Base-by-base conservation (phyloP, 345 rosid species). In the Raphanus sativus region DNA sequence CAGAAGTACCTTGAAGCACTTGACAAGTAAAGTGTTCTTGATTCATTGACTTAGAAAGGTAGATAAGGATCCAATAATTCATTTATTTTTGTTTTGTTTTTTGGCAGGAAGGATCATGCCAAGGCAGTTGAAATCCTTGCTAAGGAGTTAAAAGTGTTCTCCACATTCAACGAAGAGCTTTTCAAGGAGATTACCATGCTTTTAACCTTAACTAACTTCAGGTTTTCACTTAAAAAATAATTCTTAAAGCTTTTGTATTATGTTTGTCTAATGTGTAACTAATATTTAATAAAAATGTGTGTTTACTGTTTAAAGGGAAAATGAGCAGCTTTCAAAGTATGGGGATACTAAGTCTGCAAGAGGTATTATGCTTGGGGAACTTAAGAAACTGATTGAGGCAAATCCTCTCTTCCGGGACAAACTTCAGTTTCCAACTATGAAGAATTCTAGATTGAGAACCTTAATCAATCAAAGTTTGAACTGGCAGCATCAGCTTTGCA, bases 401-500 rank as follows among this genome's bases (percentile, higher is more conserved):
- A 84, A 84, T 79, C 84, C 83, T 52, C 84, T 84, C 48, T 83
- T 85, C 67, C 83, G 86, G 1, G 86, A 85, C 54, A 85, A 85
- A 76, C 87, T 85, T 66, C 87, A 81, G 1, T 85, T 85, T 70
- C 87, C 88, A 29, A 77, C 75, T 70, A 69, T 83, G 63, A 83
- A 83, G 68, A 83, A 81, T 65, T 85, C 88, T 17, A 85, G 86
- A 72, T 72, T 85, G 76, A 79, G 85, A 77, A 85, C 86, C 11
- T 72, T 85, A 70, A 85, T 85, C 11, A 85, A 85, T 75, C 85
- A 84, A 58, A 84, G 88, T 75, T 70, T 85, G 48, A 85, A 83
- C 78, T 83, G 86, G 86, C 88, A 85, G 78, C 86, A 85, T 64
- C 86, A 83, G 63, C 86, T 85, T 29, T 85, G 88, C 79, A 85